Base-by-base conservation (phyloP, 2,329 filamentous ascomycete species). In the Colletotrichum liaoningense region DNA sequence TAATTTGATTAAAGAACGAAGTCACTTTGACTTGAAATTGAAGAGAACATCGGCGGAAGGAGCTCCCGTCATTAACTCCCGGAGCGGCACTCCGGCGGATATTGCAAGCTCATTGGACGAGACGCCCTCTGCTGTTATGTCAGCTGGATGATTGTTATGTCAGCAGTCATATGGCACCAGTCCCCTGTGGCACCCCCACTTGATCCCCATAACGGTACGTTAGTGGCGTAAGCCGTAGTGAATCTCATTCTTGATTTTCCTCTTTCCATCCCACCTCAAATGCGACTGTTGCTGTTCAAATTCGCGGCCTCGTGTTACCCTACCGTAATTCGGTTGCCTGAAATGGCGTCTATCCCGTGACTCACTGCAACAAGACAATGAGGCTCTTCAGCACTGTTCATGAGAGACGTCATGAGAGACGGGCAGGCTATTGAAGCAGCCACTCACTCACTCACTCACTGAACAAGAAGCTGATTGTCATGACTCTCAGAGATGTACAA, bases 21-120 rank as follows among this genome's bases (percentile, higher is more conserved):
- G 5, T 3, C 3, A 7, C 14, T 16, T 42, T 5, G 35, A 3
- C 14, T n/a, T n/a, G 1, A 0, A 46, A 2, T 19, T 3, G 1
- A 3, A 4, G 42, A 46, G 6, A n/a, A 9, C 3, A 46, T 7
- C 19, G 6, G 19, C 3, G 7, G 42, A 19, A 46, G 42, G 19
- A n/a, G 1, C 16, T 46, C 42, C 35, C 35, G 14, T 42, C 42
- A n/a, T 46, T n/a, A 1, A 46, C 16, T 19, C 42, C 42, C 42
- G 42, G 42, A 46, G 19, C 42, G 42, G 42, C 42, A 46, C 42
- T 46, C 42, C 42, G 42, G 42, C 7, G 42, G 1, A 46, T n/a
- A 3, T 46, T 4, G 42, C 19, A 46, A n/a, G 42, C 42, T 46
- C 42, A 46, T n/a, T 46, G 42, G 42, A 9, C 42, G 3, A n/a